These are phyloP conservation scores for Peronospora tabacina DNA, from an alignment of 352 stramenopile genomes.

Conservation along the genomic window DNA sequence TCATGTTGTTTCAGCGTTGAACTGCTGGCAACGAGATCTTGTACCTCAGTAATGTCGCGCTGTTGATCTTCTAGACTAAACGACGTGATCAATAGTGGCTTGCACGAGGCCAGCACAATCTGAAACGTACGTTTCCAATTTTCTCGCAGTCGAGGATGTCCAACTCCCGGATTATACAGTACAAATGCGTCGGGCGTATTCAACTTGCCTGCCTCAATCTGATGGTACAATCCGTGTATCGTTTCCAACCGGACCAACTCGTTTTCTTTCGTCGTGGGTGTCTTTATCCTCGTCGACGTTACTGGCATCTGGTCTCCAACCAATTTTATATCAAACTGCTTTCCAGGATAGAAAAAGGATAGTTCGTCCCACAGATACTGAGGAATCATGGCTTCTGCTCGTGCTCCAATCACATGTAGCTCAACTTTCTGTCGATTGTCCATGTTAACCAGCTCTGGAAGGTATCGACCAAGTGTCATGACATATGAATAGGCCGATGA, in stretches of 20 bases:
- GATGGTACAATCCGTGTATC: conserved; percentile 50
- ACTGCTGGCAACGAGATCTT: conserved; percentile 19
- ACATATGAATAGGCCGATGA: conserved; percentile 68
- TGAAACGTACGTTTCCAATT: conserved; percentile 53
- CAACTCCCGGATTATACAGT: conserved; percentile 68
- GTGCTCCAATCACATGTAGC: conserved; percentile 57
- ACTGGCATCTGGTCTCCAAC: conserved; percentile 59
- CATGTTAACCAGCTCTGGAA: conserved; percentile 19
- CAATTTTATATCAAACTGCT: conserved; percentile 41
- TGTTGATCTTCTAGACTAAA: conserved; percentile 59
- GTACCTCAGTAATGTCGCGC: conserved; percentile 42
- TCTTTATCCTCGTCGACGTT: conserved; percentile 24
- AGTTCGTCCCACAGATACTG: conserved; percentile 61
- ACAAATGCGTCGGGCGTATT: conserved; percentile 44
- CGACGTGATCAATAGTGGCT: conserved; percentile 51
- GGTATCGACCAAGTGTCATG: conserved; percentile 49
- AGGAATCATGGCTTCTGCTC: conserved; percentile 70
- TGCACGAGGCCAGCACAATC: conserved; percentile 33
- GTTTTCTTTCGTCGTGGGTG: conserved; percentile 5
- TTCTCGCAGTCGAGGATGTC: conserved; percentile 38
- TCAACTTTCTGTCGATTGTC: conserved; percentile 9
- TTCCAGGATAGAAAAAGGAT: conserved; percentile 29
- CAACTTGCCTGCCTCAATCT: conserved; percentile 20
- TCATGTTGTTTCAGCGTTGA: conserved; percentile 13
- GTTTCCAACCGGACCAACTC: conserved; percentile 32